Evolutionary conservation across 2,329 filamentous ascomycete species (phyloP).

Genomic region (Fusarium tanahbumbuense): DNA sequence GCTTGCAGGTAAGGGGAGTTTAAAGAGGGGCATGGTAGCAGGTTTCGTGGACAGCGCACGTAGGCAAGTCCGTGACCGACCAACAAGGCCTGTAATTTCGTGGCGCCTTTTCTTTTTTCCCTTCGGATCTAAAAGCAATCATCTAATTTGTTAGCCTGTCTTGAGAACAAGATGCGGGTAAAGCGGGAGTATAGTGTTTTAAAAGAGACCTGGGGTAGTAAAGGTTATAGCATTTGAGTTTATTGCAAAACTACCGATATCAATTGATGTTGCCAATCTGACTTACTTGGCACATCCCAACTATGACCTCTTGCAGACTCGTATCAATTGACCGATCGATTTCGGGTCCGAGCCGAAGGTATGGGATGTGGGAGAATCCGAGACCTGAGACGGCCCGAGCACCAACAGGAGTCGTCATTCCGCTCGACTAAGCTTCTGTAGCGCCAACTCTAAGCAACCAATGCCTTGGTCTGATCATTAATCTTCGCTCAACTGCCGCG

Average conservation of each 20-base stretch:
- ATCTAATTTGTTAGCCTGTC: background rate
- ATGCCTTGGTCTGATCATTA: slow-evolving; percentile 8
- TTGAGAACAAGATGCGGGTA: background rate
- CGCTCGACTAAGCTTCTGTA: background rate
- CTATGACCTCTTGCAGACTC: background rate
- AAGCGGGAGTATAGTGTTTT: background rate
- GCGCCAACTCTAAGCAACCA: slow-evolving; percentile 5
- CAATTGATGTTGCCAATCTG: background rate
- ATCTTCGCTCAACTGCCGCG: slow-evolving; percentile 6
- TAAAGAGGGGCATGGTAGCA: slow-evolving; percentile 12
- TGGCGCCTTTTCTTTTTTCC: background rate
- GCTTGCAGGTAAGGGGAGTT: background rate
- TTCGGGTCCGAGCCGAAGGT: slow-evolving; percentile 4
- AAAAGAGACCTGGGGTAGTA: background rate
- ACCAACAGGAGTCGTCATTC: slow-evolving; percentile 18
- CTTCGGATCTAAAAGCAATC: background rate
- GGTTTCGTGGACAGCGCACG: slow-evolving; percentile 8
- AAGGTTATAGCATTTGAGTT: background rate
- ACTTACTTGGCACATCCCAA: background rate
- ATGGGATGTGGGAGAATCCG: slow-evolving; percentile 7
- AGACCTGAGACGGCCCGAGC: slow-evolving; percentile 2
- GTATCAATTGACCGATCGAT: slow-evolving; percentile 13
- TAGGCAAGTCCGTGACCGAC: background rate
- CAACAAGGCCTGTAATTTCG: background rate
- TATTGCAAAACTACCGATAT: background rate